Percentiles rank a stretch among this genome's conserved stretches.
These are phyloP conservation scores for Paramarasmius palmivorus DNA, from an alignment of 1,284 basidiomycete genomes.

Conservation along the genomic window DNA sequence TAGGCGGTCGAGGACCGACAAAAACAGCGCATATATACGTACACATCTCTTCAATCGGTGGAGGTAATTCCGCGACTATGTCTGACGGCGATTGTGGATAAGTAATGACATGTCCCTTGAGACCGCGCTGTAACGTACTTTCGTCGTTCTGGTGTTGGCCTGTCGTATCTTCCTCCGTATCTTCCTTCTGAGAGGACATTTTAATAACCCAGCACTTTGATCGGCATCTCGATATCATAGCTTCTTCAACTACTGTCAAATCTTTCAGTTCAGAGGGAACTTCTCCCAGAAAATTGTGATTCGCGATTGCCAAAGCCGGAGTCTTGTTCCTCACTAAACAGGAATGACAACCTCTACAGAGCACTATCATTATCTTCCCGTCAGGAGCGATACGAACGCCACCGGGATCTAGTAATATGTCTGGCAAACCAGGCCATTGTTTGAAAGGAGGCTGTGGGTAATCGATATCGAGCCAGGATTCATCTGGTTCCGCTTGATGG, in stretches of 20 bases:
- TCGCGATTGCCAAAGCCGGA: slow-evolving; percentile 19
- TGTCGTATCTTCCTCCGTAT: too few species aligned
- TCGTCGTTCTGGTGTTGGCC: too few species aligned
- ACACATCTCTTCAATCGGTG: slow-evolving; percentile 26
- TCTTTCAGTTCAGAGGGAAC: slow-evolving; percentile 25
- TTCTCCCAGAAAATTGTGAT: slow-evolving; percentile 24
- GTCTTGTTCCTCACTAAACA: not conserved
- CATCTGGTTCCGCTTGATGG: too few species aligned
- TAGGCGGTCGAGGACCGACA: slow-evolving; percentile 27
- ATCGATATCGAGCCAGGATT: too few species aligned
- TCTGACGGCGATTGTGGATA: slow-evolving; percentile 31
- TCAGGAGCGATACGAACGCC: too few species aligned
- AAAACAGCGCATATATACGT: slow-evolving; percentile 35
- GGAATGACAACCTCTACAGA: not conserved
- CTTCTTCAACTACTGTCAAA: too few species aligned
- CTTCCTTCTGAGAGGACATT: slow-evolving; percentile 18
- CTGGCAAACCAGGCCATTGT: too few species aligned
- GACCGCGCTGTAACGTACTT: slow-evolving; percentile 28
- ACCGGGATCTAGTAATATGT: too few species aligned
- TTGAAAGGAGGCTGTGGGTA: too few species aligned
- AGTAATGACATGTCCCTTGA: slow-evolving; percentile 36
- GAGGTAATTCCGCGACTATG: slow-evolving; percentile 29
- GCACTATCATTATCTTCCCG: too few species aligned
- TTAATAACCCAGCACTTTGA: slow-evolving; percentile 28
- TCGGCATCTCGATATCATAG: slow-evolving; percentile 27